Base-by-base conservation (phyloP, 352 stramenopile genomes). In the Phytophthora syringae region DNA sequence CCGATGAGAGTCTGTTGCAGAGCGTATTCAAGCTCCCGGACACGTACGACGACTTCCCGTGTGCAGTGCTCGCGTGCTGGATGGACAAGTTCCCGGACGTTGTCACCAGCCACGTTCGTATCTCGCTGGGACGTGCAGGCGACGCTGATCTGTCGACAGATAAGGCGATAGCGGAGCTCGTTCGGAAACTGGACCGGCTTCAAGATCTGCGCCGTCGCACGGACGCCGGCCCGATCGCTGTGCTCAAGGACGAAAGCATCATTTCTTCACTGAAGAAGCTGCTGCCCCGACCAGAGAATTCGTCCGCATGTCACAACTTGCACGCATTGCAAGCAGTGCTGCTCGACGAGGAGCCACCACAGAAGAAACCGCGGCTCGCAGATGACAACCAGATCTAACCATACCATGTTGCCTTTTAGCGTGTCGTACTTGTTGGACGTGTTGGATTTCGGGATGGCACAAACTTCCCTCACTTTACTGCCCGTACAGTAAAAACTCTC, bases 21-120 rank as follows among this genome's bases (percentile, higher is more conserved):
- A 86, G 78, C 40, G 66, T 94, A 16, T 91, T 89, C 60, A 94
- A 92, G 52, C 81, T 95, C 10, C 70, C 77, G 7, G 58, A 79
- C 25, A 50, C 66, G 9, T 93, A 88, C 61, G 81, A 86, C 3
- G 72, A 86, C 56, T 93, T 95, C 45, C 73, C 87, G 2, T 59
- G 86, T 25, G 81, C 82, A n/a, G 53, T 92, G 34, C 62, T 95
- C 16, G 72, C 77, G 7, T 84, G 74, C 37, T 95, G 87, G 87
- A 77, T 87, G 45, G 76, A 92, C 28, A 88, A 87, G 43, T 91
- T 83, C 51, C 70, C 77, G 2, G 70, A 81, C 1, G 68, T 79
- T 5, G 82, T 95, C 30, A 88, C 77, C 18, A 78, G 59, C 34
- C 83, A 90, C 49, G 77, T 91, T 20, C 64, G 76, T 18, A 74